Evolutionary conservation across 2,329 filamentous ascomycete species (phyloP), one percentile per base, ranked within the genome.

Genomic region (Xylariomycetidae sp.): DNA sequence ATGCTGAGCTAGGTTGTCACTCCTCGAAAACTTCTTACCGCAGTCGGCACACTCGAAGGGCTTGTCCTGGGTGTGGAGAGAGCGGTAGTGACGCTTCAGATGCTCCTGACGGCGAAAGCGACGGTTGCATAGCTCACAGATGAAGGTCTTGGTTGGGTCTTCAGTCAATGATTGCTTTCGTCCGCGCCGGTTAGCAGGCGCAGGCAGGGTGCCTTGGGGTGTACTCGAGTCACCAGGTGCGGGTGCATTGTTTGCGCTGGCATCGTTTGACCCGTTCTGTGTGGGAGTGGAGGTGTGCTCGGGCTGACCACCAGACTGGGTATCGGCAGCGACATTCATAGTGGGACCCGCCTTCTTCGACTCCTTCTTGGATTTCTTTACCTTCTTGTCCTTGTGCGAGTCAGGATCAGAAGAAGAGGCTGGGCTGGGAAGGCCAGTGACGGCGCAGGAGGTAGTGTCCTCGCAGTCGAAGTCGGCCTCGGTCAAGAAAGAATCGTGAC

Each of bases 161-260:
- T 97, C 92, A 5, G 92, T 97, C 51, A 97, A 67, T 1, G 92
- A 97, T 69, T 98, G 92, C 80, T 98, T 98, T 64, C 92, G 89
- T 40, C 92, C 92, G 39, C 92, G 89, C 46, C 92, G 89, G 64
- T 87, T 94, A 49, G 85, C 77, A 8, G 84, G 83, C 7, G 70
- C 66, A 3, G 73, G 66, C 1, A 64, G 27, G 46, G 62, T 48
- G 37, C 57, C 49, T 64, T 56, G 63, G 62, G 30, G 68, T 62
- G 48, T 62, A 55, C 62, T 74, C 52, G 59, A 74, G 57, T 8
- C 8, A 8, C 47, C 68, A 42, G 62, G 47, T 5, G 66, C 58
- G 10, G 63, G 62, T 27, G 57, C 58, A 25, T 57, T 57, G 15
- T 57, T 61, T 10, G 61, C 58, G 13, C 51, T 56, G n/a, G 52